Evolutionary conservation across 805 yeast species (phyloP).

Genomic region (Candida insectalens): DNA sequence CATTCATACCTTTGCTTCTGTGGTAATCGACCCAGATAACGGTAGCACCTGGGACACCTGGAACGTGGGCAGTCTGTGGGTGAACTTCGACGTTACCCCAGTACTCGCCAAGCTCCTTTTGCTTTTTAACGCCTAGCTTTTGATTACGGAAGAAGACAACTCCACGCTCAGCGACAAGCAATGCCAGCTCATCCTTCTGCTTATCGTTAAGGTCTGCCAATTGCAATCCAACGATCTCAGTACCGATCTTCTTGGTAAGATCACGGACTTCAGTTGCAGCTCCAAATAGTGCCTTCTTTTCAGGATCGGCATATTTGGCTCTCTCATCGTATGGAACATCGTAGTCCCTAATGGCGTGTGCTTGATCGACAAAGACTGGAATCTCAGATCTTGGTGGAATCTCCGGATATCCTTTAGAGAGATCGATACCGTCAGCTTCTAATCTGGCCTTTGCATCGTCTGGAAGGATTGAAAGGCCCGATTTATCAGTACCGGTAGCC

Average conservation of each 20-base stretch:
- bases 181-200: slow-evolving; percentile 38
- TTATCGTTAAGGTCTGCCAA: slow-evolving; percentile 30
- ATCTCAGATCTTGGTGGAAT: slow-evolving; percentile 23
- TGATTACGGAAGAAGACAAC: slow-evolving; percentile 44
- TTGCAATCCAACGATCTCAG: slow-evolving; percentile 40
- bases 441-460: slow-evolving; percentile 20
- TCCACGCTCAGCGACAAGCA: slow-evolving; percentile 36
- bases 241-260: slow-evolving; percentile 37
- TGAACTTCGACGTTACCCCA: slow-evolving; percentile 36
- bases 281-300: slow-evolving; percentile 29
- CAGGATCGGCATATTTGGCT: slow-evolving; percentile 29
- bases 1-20: slow-evolving; percentile 14
- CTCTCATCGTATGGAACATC: slow-evolving; percentile 25
- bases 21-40: slow-evolving; percentile 33
- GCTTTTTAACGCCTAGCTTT: slow-evolving; percentile 33
- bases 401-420: slow-evolving; percentile 30
- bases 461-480: slow-evolving; percentile 19
- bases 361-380: slow-evolving; percentile 33
- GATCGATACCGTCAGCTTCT: slow-evolving; percentile 26
- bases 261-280: slow-evolving; percentile 32
- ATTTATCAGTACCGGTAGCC: slow-evolving; percentile 8
- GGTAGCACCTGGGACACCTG: slow-evolving; percentile 28
- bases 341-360: slow-evolving; percentile 25
- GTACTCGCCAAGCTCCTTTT: slow-evolving; percentile 34
- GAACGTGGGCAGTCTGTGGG: slow-evolving; percentile 25